phyloP scores from a whole-genome alignment of 305 asterid species.

The Plantago rigida region DNA sequence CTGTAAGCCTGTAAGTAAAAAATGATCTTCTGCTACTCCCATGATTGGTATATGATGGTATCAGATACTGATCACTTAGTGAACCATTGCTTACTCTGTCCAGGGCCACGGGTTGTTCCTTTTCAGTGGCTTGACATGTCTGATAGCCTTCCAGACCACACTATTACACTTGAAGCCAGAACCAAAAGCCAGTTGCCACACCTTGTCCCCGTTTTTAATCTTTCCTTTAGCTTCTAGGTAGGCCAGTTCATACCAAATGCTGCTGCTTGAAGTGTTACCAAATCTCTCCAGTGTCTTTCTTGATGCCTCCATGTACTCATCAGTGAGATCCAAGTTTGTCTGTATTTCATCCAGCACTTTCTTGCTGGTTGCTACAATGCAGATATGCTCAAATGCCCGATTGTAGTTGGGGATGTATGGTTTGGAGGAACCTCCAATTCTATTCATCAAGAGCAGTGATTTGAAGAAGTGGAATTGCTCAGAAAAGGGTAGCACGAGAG shows the following conservation, averaged over 20 bases:
- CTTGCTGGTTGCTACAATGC: constrained; percentile 56
- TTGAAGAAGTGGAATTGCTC: constrained; percentile 53
- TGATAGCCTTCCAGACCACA: constrained; percentile 51
- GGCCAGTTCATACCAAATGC: constrained; percentile 67
- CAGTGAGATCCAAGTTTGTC: constrained; percentile 44
- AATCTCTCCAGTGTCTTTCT: constrained; percentile 53
- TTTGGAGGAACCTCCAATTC: constrained; percentile 23
- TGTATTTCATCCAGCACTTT: constrained; percentile 49
- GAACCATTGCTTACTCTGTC: constrained; percentile 2
- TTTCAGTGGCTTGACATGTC: constrained; percentile 23
- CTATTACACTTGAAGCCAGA: constrained; percentile 68
- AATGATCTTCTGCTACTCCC: not conserved
- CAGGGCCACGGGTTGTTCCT: constrained; percentile 36
- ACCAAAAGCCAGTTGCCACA: constrained; percentile 62
- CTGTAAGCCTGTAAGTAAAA: not conserved
- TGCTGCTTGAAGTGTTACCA: constrained; percentile 68
- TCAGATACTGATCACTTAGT: not conserved
- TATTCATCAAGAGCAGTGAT: constrained; percentile 28
- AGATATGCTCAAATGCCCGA: constrained; percentile 49
- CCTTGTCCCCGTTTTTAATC: constrained; percentile 44
- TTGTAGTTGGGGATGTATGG: constrained; percentile 59
- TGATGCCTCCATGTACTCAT: constrained; percentile 64
- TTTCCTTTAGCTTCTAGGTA: constrained; percentile 42
- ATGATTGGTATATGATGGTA: constrained; percentile 1
- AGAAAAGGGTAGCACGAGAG: constrained; percentile 51